Base-by-base conservation (phyloP, 2,329 filamentous ascomycete genomes). In the Thelonectria rubi region DNA sequence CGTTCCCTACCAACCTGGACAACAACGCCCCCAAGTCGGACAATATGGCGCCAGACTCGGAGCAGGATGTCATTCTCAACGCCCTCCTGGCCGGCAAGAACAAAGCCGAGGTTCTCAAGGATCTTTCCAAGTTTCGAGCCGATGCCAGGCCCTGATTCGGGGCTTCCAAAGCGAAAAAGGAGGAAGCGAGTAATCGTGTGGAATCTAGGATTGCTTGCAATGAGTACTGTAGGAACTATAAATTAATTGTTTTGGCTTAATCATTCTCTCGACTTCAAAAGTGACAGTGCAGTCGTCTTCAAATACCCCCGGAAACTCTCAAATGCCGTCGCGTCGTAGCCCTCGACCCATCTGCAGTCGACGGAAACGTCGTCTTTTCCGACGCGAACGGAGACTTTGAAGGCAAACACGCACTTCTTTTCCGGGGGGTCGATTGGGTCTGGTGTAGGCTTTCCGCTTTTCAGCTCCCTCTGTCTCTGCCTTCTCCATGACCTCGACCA, bases 251-350 rank as follows among this genome's bases (percentile, higher is more conserved):
- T 21, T 20, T 2, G 24, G 3, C 26, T 30, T 3, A 46, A 26
- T 18, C 46, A 20, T 9, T 20, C 26, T 11, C 24, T 47, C 5
- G 26, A 17, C 14, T 45, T 56, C 12, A 65, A 24, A 40, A 64
- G 24, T 6, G 55, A 54, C 43, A 65, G 63, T 1, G 63, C 70
- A 5, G 71, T 80, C 9, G 72, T 64, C 75, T 88, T 91, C 46
- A 96, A 65, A 80, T 94, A 93, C 0, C 92, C 93, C 62, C 88
- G 90, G 65, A 99, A 93, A 73, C 94, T 97, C 77, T 96, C 91
- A 76, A 94, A 97, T 0, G 95, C 73, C 1, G 88, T 82, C 17
- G 85, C 80, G 66, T 97, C 91, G 6, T 82, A 81, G 0, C 95
- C 94, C 69, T 92, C 88, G 1, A 92, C 72, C 94, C 76, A 79